Evolutionary conservation across 257 asterid genomes (phyloP).

Genomic region (Fraxinus cuspidata): DNA sequence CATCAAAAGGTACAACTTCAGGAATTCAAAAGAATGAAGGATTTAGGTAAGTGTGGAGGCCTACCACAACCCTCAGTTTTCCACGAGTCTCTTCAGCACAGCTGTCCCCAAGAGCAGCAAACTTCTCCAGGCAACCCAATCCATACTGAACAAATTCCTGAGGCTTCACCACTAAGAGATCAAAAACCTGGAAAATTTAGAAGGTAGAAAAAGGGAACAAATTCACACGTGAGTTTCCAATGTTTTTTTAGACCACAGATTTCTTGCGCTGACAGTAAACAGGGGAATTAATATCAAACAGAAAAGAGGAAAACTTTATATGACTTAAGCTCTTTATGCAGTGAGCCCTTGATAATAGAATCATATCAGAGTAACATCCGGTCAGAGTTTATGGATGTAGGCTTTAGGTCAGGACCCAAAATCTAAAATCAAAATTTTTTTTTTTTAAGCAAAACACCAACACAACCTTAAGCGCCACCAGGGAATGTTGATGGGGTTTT

Average conservation of each 20-base stretch:
- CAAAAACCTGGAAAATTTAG: slow-evolving; percentile 74
- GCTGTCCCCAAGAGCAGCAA: slow-evolving; percentile 73
- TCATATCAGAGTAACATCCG: neutral
- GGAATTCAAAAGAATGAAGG: slow-evolving; percentile 8
- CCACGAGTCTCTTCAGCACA: slow-evolving; percentile 80
- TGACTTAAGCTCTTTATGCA: neutral
- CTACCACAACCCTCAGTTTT: slow-evolving; percentile 93
- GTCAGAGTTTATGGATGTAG: neutral
- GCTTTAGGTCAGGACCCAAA: neutral
- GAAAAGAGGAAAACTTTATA: neutral
- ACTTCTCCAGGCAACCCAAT: slow-evolving; percentile 84
- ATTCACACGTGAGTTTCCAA: slow-evolving; percentile 10
- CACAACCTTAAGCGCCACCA: no score
- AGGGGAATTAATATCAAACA: slow-evolving; percentile 4
- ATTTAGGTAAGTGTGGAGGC: slow-evolving; percentile 10
- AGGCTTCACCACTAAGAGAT: slow-evolving; percentile 85
- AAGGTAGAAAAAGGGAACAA: slow-evolving; percentile 24
- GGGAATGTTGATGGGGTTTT: no score
- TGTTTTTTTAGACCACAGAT: slow-evolving; percentile 3
- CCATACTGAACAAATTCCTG: slow-evolving; percentile 93
- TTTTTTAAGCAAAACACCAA: no score
- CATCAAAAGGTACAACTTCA: neutral
- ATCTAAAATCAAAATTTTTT: neutral
- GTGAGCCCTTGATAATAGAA: neutral
- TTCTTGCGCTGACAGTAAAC: slow-evolving; percentile 1